A percentile compares a stretch with the other conserved stretches of the same genome.
Conservation (phyloP, 2,329 filamentous ascomycete species). For the Botrytis galanthina region DNA sequence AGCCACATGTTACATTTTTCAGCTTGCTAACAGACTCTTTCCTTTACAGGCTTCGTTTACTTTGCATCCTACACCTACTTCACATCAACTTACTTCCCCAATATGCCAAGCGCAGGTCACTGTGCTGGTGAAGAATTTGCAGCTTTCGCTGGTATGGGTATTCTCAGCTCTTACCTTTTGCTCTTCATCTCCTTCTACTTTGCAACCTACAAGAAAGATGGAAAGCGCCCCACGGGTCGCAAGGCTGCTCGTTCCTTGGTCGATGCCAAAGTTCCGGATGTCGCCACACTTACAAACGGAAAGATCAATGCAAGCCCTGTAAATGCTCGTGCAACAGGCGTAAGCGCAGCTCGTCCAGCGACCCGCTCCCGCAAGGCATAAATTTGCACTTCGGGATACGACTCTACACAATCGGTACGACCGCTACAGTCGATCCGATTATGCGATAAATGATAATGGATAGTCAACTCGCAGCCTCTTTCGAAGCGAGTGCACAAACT, state of each 20-base stretch:
- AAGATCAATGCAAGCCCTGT: constrained; percentile 50
- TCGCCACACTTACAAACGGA: constrained; percentile 36
- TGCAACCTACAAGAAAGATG: constrained; percentile 88
- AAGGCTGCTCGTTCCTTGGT: constrained; percentile 61
- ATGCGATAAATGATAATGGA: constrained; percentile 19
- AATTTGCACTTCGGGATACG: constrained; percentile 15
- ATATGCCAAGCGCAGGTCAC: constrained; percentile 77
- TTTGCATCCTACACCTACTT: constrained; percentile 99
- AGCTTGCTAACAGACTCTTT: constrained; percentile 22
- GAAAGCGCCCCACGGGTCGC: constrained; percentile 76
- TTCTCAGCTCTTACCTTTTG: constrained; percentile 90
- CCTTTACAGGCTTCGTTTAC: constrained; percentile 83
- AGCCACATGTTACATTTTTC: constrained; percentile 20
- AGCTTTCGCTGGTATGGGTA: constrained; percentile 85
- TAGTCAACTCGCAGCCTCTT: constrained; percentile 13
- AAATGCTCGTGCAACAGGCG: constrained; percentile 48
- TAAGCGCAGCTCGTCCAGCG: constrained; percentile 34
- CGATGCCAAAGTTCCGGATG: constrained; percentile 38
- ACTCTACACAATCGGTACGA: constrained; percentile 8
- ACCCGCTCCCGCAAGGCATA: constrained; percentile 41
- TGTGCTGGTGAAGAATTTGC: constrained; percentile 98
- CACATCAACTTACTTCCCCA: constrained; percentile 82
- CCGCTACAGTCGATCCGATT: background rate
- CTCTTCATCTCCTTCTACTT: constrained; percentile 99
- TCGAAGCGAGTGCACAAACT: constrained; percentile 20